Evolutionary conservation across 495 filamentous ascomycete genomes (phyloP).

Genomic region (Penicillium paradoxum): DNA sequence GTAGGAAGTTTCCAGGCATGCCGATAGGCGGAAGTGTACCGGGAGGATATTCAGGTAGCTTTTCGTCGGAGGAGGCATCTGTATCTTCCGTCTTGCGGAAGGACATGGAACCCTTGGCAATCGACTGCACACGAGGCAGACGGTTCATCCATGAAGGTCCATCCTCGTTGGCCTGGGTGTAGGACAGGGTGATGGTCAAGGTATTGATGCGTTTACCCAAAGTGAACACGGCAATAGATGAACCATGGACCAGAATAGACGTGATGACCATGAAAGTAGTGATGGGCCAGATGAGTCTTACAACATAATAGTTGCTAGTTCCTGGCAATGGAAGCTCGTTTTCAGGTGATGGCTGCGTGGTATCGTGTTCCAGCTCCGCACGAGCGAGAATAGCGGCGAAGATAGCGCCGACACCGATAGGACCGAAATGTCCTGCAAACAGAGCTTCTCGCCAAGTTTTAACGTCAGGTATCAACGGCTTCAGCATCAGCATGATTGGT

Average conservation of each 20-base stretch:
- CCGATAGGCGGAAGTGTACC: constrained; percentile 75
- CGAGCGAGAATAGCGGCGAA: constrained; percentile 90
- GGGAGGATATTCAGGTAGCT: constrained; percentile 62
- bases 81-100: constrained; percentile 56
- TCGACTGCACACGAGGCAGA: constrained; percentile 78
- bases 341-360: constrained; percentile 66
- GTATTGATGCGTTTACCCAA: constrained; percentile 98
- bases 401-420: constrained; percentile 95
- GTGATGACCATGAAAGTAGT: constrained; percentile 90
- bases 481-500: constrained; percentile 88
- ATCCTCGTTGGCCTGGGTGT: constrained; percentile 84
- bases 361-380: constrained; percentile 74
- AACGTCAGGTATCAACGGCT: constrained; percentile 91
- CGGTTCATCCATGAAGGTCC: constrained; percentile 92
- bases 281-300: constrained; percentile 91
- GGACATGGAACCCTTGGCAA: constrained; percentile 78
- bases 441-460: constrained; percentile 98
- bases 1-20: constrained; percentile 73
- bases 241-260: constrained; percentile 94
- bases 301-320: constrained; percentile 58
- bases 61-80: constrained; percentile 56
- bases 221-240: constrained; percentile 96
- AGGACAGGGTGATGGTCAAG: constrained; percentile 89
- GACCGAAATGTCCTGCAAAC: constrained; percentile 97
- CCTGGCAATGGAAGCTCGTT: constrained; percentile 50